phyloP scores from a whole-genome alignment of 164 flowering plant genomes.

The Tetracentron sinense region DNA sequence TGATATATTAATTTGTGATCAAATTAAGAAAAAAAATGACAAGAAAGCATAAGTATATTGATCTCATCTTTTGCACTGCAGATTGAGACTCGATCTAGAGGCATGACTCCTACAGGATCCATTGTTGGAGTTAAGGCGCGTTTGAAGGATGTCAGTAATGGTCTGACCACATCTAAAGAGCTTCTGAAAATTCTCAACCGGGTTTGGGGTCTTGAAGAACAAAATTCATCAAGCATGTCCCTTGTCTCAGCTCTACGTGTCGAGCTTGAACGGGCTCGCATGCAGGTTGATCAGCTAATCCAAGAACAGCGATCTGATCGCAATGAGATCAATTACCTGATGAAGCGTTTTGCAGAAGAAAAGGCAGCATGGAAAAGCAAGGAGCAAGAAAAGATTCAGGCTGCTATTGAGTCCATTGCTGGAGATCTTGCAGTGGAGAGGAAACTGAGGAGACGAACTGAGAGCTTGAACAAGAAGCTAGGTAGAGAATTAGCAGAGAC shows the following conservation, averaged over 20 bases:
- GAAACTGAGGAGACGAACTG: slow-evolving; percentile 68
- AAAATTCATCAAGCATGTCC: slow-evolving; percentile 70
- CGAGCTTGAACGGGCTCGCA: slow-evolving; percentile 87
- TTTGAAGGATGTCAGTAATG: slow-evolving; percentile 72
- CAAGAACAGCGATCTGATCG: slow-evolving; percentile 62
- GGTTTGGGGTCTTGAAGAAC: slow-evolving; percentile 72
- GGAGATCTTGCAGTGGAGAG: slow-evolving; percentile 80
- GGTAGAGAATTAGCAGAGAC: slow-evolving; percentile 74
- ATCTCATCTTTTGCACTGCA: slow-evolving; percentile 24
- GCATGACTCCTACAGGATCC: slow-evolving; percentile 48
- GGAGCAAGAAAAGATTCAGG: slow-evolving; percentile 54
- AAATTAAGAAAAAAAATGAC: too few species aligned
- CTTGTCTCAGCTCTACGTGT: slow-evolving; percentile 75
- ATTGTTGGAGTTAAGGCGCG: slow-evolving; percentile 45
- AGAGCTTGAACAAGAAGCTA: slow-evolving; percentile 84
- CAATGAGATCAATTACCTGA: slow-evolving; percentile 51
- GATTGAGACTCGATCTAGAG: slow-evolving; percentile 69
- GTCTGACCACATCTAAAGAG: slow-evolving; percentile 81
- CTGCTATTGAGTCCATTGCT: slow-evolving; percentile 65
- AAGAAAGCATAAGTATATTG: too few species aligned
- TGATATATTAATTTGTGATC: too few species aligned
- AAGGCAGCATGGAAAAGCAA: slow-evolving; percentile 75
- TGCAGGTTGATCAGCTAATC: slow-evolving; percentile 67
- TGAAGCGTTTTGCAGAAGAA: slow-evolving; percentile 77
- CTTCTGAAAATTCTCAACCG: slow-evolving; percentile 75